A percentile compares a stretch with the other conserved stretches of the same genome.
phyloP scores from a whole-genome alignment of 2,329 filamentous ascomycete genomes.

The Aaosphaeria pasadenensis region DNA sequence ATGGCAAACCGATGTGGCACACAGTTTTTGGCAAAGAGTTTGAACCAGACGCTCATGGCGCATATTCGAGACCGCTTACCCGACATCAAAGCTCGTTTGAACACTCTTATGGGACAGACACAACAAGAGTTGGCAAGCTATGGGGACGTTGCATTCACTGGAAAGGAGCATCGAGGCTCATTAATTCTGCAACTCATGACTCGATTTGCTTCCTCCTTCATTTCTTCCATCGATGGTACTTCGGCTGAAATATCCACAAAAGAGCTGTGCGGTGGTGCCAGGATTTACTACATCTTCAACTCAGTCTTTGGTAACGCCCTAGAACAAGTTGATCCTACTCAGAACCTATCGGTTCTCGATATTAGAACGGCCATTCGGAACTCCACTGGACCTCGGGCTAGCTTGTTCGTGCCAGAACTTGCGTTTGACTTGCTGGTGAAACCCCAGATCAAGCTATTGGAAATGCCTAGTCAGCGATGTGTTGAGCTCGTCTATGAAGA shows the following conservation, averaged over 20 bases:
- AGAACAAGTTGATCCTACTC: constrained; percentile 93
- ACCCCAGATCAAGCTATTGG: constrained; percentile 95
- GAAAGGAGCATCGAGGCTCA: constrained; percentile 93
- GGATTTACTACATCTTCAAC: constrained; percentile 99
- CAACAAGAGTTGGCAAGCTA: constrained; percentile 98
- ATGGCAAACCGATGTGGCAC: constrained; percentile 93
- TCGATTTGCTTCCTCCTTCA: constrained; percentile 94
- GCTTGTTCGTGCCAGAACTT: constrained; percentile 94
- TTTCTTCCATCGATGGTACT: constrained; percentile 96
- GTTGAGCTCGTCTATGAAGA: constrained; percentile 98
- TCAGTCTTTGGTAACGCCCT: constrained; percentile 96
- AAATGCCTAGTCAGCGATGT: constrained; percentile 91
- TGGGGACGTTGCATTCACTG: constrained; percentile 95
- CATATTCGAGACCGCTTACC: constrained; percentile 95
- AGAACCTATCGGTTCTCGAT: constrained; percentile 89
- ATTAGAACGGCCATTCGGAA: constrained; percentile 97
- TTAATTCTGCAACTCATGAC: constrained; percentile 97
- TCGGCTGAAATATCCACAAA: constrained; percentile 99
- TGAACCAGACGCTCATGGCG: constrained; percentile 92
- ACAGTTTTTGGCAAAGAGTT: constrained; percentile 86
- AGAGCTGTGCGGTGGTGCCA: constrained; percentile 88
- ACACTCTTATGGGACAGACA: constrained; percentile 99
- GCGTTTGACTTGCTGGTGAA: constrained; percentile 97
- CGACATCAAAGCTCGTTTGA: constrained; percentile 96
- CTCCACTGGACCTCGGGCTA: constrained; percentile 92